phyloP scores from a whole-genome alignment of 2,329 filamentous ascomycete genomes.

The Amphichorda felina region DNA sequence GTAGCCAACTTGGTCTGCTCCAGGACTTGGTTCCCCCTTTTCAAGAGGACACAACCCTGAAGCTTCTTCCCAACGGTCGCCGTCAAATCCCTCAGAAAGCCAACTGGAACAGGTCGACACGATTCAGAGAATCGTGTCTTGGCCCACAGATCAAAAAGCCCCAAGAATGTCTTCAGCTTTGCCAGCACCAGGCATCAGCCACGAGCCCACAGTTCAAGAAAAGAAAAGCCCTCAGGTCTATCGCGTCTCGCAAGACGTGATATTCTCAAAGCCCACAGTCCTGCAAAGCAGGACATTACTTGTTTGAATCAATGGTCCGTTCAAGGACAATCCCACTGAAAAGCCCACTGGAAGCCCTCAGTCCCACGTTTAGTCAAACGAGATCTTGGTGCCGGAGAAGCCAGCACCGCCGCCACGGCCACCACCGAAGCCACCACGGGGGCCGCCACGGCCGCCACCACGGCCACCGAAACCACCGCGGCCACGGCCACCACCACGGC shows the following conservation, averaged over 20 bases:
- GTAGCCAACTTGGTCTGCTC: constrained; percentile 2
- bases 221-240: constrained; percentile 42
- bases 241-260: constrained; percentile 27
- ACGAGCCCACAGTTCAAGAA: constrained; percentile 26
- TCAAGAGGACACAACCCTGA: not conserved
- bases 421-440: constrained; percentile 31
- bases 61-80: constrained; percentile 2
- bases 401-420: constrained; percentile 28
- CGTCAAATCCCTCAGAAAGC: constrained; percentile 7
- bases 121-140: not conserved
- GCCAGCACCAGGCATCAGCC: constrained; percentile 6
- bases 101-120: constrained; percentile 4
- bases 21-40: not conserved
- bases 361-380: constrained; percentile 42
- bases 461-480: constrained; percentile 37
- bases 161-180: constrained; percentile 7
- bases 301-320: constrained; percentile 15
- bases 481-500: constrained; percentile 34
- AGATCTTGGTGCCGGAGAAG: constrained; percentile 64
- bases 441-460: constrained; percentile 36
- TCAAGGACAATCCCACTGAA: constrained; percentile 36
- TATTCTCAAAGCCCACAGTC: constrained; percentile 42
- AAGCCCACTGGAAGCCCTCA: constrained; percentile 41
- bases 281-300: constrained; percentile 15
- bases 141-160: constrained; percentile 18